These are phyloP conservation scores for Dothiorella sarmentorum DNA, from an alignment of 2,329 filamentous ascomycete species.

Conservation along the genomic window DNA sequence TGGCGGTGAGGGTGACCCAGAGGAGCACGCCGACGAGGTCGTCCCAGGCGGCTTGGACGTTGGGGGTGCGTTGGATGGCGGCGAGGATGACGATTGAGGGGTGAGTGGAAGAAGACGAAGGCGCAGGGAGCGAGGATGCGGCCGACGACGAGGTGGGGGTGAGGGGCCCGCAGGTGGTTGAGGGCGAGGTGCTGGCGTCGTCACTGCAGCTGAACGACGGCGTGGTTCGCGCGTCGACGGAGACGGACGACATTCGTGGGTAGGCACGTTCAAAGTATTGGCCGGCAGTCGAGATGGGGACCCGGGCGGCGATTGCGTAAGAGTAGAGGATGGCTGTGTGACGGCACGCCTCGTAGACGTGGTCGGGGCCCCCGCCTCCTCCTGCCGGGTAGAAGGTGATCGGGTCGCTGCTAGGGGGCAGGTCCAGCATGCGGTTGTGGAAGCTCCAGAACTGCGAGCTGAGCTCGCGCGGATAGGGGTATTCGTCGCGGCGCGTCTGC, in stretches of 20 bases:
- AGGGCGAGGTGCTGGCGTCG: neutral
- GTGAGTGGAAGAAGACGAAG: neutral
- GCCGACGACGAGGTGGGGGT: neutral
- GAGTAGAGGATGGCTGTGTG: constrained; percentile 16
- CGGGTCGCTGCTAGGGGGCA: neutral
- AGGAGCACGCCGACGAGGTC: constrained; percentile 32
- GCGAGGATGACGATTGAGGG: constrained; percentile 14
- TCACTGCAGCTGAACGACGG: neutral
- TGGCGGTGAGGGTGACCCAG: constrained; percentile 30
- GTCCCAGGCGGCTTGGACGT: constrained; percentile 32
- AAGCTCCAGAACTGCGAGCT: constrained; percentile 7
- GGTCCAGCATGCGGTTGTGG: constrained; percentile 8
- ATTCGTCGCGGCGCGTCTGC: neutral
- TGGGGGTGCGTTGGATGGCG: constrained; percentile 19
- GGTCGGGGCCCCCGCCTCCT: neutral
- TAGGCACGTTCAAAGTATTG: constrained; percentile 9
- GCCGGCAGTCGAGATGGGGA: constrained; percentile 16
- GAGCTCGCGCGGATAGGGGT: neutral
- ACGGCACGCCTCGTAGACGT: constrained; percentile 15
- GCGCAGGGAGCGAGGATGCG: neutral
- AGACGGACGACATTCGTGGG: neutral
- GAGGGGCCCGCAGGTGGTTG: neutral
- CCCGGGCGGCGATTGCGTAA: constrained; percentile 9
- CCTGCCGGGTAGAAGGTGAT: neutral
- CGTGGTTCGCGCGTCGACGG: neutral